Evolutionary conservation across 106 monocot species (phyloP), one percentile per base, ranked within the genome.

Genomic region (Triglochin maritima): DNA sequence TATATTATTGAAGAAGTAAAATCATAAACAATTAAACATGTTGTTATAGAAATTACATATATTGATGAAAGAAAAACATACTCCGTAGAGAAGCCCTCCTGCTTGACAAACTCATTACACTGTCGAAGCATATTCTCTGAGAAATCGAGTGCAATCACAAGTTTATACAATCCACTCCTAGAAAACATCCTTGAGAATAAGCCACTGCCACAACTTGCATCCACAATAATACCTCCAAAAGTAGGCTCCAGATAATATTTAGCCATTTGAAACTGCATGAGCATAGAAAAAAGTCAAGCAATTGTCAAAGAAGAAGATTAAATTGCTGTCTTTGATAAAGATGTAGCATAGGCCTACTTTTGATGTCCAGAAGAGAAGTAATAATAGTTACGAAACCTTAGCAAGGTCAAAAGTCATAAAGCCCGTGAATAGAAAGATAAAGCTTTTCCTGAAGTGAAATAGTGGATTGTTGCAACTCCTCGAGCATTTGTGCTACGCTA

Each of bases 181-280:
- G 66, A 87, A 80, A 96, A 96, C 65, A 86, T 64, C 68, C 95
- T 83, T 51, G 95, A 90, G 69, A 96, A 90, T 45, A 96, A 71
- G 46, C 95, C 95, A 72, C 90, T 96, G 17, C 90, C 95, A 67
- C 95, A 96, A 50, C 95, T 96, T 44, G 95, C 95, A 85, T 96
- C 95, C 56, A 96, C n/a, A 46, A 96, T 74, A 42, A 83, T 84
- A 64, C 95, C 95, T 72, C 95, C 90, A 58, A 77, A 64, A 17
- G 85, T 84, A 2, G 85, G 76, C 66, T 85, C 76, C 58, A 96
- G 85, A 72, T 80, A 90, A 46, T 67, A 64, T 70, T 87, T 81
- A 7, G 95, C 95, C 90, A 90, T 85, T 81, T 90, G 81, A 85
- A 96, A 96, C 95, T 96, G 87, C 79, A 85, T 42, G 17, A 62